These are phyloP conservation scores for Ambrosia trifida DNA, from an alignment of 129 eudicot species.

Conservation along the genomic window DNA sequence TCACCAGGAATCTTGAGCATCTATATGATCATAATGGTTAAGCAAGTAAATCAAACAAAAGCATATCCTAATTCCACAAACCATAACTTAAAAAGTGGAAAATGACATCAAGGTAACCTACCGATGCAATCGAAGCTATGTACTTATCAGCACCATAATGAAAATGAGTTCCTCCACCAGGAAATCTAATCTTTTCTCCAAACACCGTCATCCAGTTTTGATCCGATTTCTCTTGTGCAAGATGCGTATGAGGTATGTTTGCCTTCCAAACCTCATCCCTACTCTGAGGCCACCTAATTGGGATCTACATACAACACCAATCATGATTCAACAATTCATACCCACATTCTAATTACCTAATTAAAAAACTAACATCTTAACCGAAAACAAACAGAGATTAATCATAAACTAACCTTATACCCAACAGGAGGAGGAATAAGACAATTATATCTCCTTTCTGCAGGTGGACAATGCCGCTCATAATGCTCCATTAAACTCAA, in stretches of 20 bases:
- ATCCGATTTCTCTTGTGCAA: slow-evolving; percentile 82
- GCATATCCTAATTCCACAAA: background rate
- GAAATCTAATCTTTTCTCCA: slow-evolving; percentile 75
- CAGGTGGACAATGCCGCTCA: slow-evolving; percentile 89
- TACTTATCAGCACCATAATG: slow-evolving; percentile 86
- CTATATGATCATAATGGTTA: slow-evolving; percentile 30
- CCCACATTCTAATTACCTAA: background rate
- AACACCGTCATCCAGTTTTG: slow-evolving; percentile 89
- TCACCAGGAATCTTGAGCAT: slow-evolving; percentile 84
- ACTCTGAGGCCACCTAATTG: slow-evolving; percentile 89
- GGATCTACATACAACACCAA: slow-evolving; percentile 45
- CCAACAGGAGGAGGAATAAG: slow-evolving; percentile 84
- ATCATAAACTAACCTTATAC: slow-evolving; percentile 61
- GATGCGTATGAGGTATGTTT: slow-evolving; percentile 91
- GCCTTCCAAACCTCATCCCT: slow-evolving; percentile 95
- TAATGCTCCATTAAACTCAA: slow-evolving; percentile 90
- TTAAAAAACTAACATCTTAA: slow-evolving; percentile 8
- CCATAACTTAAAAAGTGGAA: background rate
- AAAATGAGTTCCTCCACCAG: slow-evolving; percentile 96
- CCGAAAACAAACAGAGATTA: background rate
- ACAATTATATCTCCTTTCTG: slow-evolving; percentile 72
- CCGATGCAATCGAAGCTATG: slow-evolving; percentile 74
- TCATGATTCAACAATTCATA: background rate
- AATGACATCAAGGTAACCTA: slow-evolving; percentile 23
- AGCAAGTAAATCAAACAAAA: slow-evolving; percentile 7